These are phyloP conservation scores for Xanthoceras sorbifolium DNA, from an alignment of 345 rosid genomes.

Conservation along the genomic window DNA sequence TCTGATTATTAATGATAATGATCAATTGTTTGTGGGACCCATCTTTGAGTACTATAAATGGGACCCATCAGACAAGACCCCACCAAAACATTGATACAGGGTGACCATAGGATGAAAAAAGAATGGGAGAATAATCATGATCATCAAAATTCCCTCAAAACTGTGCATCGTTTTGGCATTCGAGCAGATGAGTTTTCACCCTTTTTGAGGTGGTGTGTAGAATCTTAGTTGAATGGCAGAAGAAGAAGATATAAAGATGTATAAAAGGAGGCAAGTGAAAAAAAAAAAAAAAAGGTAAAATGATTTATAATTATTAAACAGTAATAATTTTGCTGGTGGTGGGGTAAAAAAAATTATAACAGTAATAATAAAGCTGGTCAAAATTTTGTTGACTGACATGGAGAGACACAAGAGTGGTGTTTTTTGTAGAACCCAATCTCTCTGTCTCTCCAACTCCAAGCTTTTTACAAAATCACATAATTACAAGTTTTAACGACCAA, in stretches of 20 bases:
- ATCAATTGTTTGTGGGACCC: conserved; percentile 17
- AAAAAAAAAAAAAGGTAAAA: not conserved
- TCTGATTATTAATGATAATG: not conserved
- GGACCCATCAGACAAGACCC: not conserved
- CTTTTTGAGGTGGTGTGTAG: not conserved
- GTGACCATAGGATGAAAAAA: conserved; percentile 7
- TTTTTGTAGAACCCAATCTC: conserved; percentile 19
- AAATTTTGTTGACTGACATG: conserved; percentile 45
- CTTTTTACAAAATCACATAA: not conserved
- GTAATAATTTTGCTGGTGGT: conserved; percentile 47
- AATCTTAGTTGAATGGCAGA: conserved; percentile 5
- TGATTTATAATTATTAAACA: conserved; percentile 47
- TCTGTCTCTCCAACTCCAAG: not conserved
- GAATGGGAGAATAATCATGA: not conserved
- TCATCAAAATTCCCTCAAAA: conserved; percentile 4
- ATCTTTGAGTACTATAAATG: not conserved
- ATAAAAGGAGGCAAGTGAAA: no score
- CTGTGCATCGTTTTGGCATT: conserved; percentile 2
- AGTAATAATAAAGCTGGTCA: conserved; percentile 35
- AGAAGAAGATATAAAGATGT: not conserved
- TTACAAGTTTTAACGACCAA: not conserved
- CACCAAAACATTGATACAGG: not conserved
- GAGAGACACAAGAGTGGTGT: conserved; percentile 31
- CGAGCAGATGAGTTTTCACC: not conserved
- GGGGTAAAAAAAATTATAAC: conserved; percentile 10